Percentiles rank a stretch among this genome's conserved stretches.
Evolutionary conservation across 257 asterid species (phyloP).

Genomic region (Solanum paucissectum): DNA sequence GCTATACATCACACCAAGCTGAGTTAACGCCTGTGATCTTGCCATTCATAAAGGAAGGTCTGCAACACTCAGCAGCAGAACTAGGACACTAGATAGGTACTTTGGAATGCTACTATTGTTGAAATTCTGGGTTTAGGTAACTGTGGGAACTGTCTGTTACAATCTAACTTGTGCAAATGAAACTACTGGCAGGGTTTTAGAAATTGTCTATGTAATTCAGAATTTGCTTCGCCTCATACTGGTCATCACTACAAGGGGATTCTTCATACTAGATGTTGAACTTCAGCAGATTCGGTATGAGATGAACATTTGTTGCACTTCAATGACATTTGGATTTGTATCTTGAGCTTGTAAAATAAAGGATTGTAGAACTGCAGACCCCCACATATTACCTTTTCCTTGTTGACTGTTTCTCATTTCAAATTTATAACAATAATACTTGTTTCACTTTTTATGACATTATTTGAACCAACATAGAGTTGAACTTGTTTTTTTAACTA

Average conservation of each 20-base stretch:
- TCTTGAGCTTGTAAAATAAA: not conserved
- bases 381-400: not conserved
- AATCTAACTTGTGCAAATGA: not conserved
- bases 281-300: not conserved
- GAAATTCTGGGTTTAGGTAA: not conserved
- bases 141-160: not conserved
- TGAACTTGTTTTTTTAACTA: not conserved
- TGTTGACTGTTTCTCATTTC: not conserved
- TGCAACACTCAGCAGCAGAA: conserved; percentile 15
- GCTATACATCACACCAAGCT: conserved; percentile 40
- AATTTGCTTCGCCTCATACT: not conserved
- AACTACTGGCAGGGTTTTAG: not conserved
- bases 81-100: conserved; percentile 3
- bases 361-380: not conserved
- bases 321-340: not conserved
- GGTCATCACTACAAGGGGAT: not conserved
- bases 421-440: not conserved
- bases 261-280: not conserved
- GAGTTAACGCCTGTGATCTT: conserved; percentile 30
- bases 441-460: not conserved
- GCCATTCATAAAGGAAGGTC: conserved; percentile 43
- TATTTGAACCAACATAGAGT: not conserved
- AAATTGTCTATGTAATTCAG: not conserved
- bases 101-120: not conserved
- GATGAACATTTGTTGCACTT: not conserved